A percentile compares a stretch with the other conserved stretches of the same genome.
These are phyloP conservation scores for Saxispiralis lemnorum DNA, from an alignment of 495 filamentous ascomycete species.

Conservation along the genomic window DNA sequence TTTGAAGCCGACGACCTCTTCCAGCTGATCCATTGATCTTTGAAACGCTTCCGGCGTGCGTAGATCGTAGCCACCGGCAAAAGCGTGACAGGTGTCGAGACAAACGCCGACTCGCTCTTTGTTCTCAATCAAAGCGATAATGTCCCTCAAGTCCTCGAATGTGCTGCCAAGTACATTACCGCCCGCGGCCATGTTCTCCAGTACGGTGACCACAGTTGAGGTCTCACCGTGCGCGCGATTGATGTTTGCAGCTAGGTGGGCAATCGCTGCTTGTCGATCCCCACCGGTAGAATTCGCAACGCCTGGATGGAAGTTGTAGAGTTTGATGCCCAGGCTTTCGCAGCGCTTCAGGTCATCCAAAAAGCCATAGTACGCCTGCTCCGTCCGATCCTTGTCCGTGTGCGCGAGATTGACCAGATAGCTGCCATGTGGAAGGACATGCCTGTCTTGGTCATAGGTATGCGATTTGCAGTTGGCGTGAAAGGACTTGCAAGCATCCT, in stretches of 20 bases:
- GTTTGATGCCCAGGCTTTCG: slow-evolving; percentile 65
- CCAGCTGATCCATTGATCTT: slow-evolving; percentile 54
- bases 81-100: slow-evolving; percentile 90
- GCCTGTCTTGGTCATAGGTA: slow-evolving; percentile 49
- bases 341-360: slow-evolving; percentile 78
- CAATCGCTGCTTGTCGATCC: slow-evolving; percentile 48
- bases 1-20: slow-evolving; percentile 55
- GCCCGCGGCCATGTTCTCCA: slow-evolving; percentile 85
- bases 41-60: slow-evolving; percentile 55
- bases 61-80: slow-evolving; percentile 84
- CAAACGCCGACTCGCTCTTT: slow-evolving; percentile 87
- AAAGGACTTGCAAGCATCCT: slow-evolving; percentile 51
- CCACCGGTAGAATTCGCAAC: slow-evolving; percentile 35
- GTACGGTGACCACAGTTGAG: slow-evolving; percentile 53
- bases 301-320: slow-evolving; percentile 97
- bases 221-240: slow-evolving; percentile 67
- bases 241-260: slow-evolving; percentile 57
- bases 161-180: slow-evolving; percentile 69
- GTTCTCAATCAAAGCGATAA: slow-evolving; percentile 60
- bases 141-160: slow-evolving; percentile 70
- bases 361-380: slow-evolving; percentile 75
- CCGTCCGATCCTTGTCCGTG: slow-evolving; percentile 54
- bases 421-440: slow-evolving; percentile 66
- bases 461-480: slow-evolving; percentile 45
- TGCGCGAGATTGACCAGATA: slow-evolving; percentile 94